Conservation (phyloP, 805 yeast species). For the Lachancea nothofagi region DNA sequence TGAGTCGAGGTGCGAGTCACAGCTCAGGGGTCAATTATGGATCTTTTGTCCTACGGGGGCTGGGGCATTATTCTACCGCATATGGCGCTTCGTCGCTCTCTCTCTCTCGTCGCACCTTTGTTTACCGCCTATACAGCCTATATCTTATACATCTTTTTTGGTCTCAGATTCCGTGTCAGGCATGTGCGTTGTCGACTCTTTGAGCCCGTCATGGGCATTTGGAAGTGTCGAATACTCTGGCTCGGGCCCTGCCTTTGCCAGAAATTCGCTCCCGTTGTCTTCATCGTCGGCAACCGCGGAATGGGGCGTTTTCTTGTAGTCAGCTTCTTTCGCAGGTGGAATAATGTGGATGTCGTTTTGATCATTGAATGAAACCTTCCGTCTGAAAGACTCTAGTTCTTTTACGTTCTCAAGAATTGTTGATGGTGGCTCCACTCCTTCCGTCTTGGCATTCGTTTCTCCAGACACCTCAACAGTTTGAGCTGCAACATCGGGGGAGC, state of each 20-base stretch:
- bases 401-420: conserved; percentile 6
- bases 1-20: no score
- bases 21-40: no score
- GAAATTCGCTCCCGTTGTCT: conserved; percentile 3
- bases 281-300: conserved; percentile 11
- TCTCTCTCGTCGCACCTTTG: background rate
- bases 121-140: background rate
- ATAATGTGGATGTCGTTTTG: conserved; percentile 27
- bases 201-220: background rate
- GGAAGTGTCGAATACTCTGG: background rate
- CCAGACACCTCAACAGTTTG: conserved; percentile 8
- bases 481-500: conserved; percentile 5
- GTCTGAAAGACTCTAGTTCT: conserved; percentile 11
- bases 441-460: conserved; percentile 3
- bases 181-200: background rate
- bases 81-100: background rate
- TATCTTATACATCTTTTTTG: conserved; percentile 6
- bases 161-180: conserved; percentile 4
- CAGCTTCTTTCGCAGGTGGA: conserved; percentile 1
- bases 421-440: conserved; percentile 5
- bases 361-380: conserved; percentile 32
- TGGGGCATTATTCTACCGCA: no score
- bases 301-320: background rate
- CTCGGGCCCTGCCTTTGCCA: background rate
- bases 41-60: no score